A percentile compares a stretch with the other conserved stretches of the same genome.
phyloP scores from a whole-genome alignment of 176 grass and related monocot genomes.

The Eragrostis nindensis region DNA sequence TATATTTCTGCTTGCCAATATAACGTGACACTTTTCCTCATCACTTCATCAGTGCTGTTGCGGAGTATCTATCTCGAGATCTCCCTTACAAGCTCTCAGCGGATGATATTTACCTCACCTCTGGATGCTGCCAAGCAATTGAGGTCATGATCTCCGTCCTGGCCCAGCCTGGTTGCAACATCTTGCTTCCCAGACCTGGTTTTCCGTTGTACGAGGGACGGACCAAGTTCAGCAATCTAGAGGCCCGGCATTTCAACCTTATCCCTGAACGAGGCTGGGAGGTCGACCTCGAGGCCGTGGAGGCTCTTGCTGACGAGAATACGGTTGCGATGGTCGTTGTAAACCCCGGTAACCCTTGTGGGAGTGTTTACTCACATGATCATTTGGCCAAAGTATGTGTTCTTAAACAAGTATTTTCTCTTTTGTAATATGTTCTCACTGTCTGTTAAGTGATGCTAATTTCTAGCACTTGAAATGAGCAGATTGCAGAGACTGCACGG shows the following conservation, averaged over 20 bases:
- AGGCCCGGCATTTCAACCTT: constrained; percentile 68
- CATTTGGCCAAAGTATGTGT: constrained; percentile 59
- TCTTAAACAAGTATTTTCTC: background rate
- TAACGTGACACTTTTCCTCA: background rate
- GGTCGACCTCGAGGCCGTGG: constrained; percentile 61
- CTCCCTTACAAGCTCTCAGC: constrained; percentile 65
- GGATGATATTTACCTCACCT: constrained; percentile 73
- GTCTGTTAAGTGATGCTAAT: constrained; percentile 1
- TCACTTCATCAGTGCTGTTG: constrained; percentile 75
- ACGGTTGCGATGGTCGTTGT: constrained; percentile 73
- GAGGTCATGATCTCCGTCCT: constrained; percentile 63
- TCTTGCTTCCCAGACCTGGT: constrained; percentile 72
- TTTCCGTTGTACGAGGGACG: constrained; percentile 60
- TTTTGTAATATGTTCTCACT: background rate
- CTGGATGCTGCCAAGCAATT: constrained; percentile 73
- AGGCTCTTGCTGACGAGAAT: constrained; percentile 71
- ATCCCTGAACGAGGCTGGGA: constrained; percentile 71
- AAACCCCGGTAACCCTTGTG: constrained; percentile 85
- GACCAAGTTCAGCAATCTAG: constrained; percentile 47
- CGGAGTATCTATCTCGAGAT: constrained; percentile 69
- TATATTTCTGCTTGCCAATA: background rate
- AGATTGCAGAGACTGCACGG: constrained; percentile 69
- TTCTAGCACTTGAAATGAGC: constrained; percentile 11
- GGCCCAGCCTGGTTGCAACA: constrained; percentile 62
- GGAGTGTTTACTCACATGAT: constrained; percentile 70